phyloP scores from a whole-genome alignment of 164 flowering plant species.

The Vitis amurensis region DNA sequence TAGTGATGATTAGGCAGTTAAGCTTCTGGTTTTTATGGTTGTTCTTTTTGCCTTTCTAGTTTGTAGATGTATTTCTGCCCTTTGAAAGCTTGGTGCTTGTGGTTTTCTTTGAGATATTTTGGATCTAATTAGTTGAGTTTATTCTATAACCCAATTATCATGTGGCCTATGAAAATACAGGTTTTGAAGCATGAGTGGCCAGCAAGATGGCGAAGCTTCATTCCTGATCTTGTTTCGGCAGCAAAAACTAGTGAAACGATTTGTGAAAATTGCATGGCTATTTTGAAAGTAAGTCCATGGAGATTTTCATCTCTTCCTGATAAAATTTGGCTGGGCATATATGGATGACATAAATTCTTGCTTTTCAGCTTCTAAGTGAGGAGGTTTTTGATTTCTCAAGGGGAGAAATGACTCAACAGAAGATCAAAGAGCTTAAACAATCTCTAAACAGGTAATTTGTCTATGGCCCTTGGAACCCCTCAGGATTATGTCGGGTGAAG shows the following conservation, averaged over 20 bases:
- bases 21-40: background rate
- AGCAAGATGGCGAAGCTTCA: constrained; percentile 85
- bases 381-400: constrained; percentile 99
- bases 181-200: constrained; percentile 99
- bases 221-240: constrained; percentile 95
- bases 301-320: background rate
- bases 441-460: constrained; percentile 78
- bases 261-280: constrained; percentile 99
- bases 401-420: constrained; percentile 98
- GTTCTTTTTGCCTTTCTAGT: background rate
- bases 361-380: constrained; percentile 87
- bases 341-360: constrained; percentile 8
- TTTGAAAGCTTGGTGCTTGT: background rate
- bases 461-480: background rate
- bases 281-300: constrained; percentile 64
- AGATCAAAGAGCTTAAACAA: constrained; percentile 95
- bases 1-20: background rate
- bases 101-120: background rate
- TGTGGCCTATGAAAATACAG: constrained; percentile 36
- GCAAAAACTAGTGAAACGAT: constrained; percentile 98
- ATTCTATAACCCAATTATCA: background rate
- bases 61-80: background rate
- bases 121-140: background rate
- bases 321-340: background rate
- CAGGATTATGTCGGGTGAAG: background rate